Conservation (phyloP, 2,329 filamentous ascomycete species). For the Hypoxylon sp. region DNA sequence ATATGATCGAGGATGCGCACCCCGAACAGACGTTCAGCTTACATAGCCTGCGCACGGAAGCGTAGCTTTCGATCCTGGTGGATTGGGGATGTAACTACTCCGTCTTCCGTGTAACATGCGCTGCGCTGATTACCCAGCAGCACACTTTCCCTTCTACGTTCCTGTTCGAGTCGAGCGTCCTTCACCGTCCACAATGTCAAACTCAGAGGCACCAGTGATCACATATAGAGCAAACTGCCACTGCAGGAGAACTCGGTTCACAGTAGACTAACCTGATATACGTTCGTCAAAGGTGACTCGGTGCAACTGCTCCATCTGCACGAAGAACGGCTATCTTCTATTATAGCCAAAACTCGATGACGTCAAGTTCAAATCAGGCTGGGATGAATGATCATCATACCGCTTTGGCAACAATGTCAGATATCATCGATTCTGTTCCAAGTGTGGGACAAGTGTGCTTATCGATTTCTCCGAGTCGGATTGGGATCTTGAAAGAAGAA, state of each 20-base stretch:
- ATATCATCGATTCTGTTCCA: constrained; percentile 3
- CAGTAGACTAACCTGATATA: background rate
- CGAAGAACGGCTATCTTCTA: constrained; percentile 8
- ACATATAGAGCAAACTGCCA: constrained; percentile 10
- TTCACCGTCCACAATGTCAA: background rate
- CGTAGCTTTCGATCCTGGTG: background rate
- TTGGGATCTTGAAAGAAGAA: constrained; percentile 7
- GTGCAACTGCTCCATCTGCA: constrained; percentile 14
- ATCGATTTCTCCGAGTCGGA: constrained; percentile 14
- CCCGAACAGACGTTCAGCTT: too few relatives aligned
- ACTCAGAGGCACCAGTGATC: background rate
- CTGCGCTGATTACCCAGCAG: background rate
- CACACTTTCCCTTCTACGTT: background rate
- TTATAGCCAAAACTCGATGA: constrained; percentile 3
- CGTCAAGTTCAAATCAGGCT: constrained; percentile 8
- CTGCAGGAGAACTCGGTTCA: constrained; percentile 4
- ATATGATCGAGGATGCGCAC: too few relatives aligned
- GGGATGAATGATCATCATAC: constrained; percentile 8
- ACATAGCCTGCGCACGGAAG: too few relatives aligned
- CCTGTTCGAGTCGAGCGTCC: background rate
- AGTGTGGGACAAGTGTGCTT: constrained; percentile 8
- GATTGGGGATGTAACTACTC: background rate
- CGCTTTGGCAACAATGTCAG: constrained; percentile 12
- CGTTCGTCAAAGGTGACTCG: constrained; percentile 6
- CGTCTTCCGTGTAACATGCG: too few relatives aligned